These are phyloP conservation scores for Agrostemma githago DNA, from an alignment of 148 eudicot genomes.

Conservation along the genomic window DNA sequence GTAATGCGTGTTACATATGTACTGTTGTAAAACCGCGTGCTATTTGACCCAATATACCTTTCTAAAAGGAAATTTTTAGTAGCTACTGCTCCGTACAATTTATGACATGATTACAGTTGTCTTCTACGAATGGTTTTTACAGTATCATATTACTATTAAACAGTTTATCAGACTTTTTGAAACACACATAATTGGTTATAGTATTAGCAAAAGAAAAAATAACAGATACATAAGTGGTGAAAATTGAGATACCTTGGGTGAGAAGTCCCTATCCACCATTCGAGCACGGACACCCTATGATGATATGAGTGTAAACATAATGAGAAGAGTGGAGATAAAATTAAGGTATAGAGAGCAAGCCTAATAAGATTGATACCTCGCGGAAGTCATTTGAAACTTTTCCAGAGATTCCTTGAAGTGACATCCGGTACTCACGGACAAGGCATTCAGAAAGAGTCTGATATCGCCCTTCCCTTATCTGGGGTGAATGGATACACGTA, in stretches of 20 bases:
- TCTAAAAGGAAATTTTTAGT: too few species aligned
- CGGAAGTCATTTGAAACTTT: conserved; percentile 54
- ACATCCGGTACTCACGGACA: conserved; percentile 77
- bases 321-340: background rate
- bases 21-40: background rate
- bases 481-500: conserved; percentile 3
- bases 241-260: conserved; percentile 62
- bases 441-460: conserved; percentile 84
- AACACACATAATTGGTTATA: background rate
- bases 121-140: too few species aligned
- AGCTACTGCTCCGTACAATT: too few species aligned
- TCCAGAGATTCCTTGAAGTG: conserved; percentile 60
- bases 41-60: too few species aligned
- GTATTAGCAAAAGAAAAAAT: background rate
- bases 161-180: background rate
- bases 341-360: background rate
- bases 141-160: too few species aligned
- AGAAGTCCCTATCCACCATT: conserved; percentile 70
- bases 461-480: conserved; percentile 88
- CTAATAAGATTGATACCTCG: conserved; percentile 50
- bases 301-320: conserved; percentile 3
- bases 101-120: background rate
- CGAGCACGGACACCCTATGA: conserved; percentile 78
- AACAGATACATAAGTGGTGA: background rate
- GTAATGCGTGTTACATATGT: background rate